These are phyloP conservation scores for Saccharomycopsis olivae DNA, from an alignment of 805 yeast species.

Conservation along the genomic window DNA sequence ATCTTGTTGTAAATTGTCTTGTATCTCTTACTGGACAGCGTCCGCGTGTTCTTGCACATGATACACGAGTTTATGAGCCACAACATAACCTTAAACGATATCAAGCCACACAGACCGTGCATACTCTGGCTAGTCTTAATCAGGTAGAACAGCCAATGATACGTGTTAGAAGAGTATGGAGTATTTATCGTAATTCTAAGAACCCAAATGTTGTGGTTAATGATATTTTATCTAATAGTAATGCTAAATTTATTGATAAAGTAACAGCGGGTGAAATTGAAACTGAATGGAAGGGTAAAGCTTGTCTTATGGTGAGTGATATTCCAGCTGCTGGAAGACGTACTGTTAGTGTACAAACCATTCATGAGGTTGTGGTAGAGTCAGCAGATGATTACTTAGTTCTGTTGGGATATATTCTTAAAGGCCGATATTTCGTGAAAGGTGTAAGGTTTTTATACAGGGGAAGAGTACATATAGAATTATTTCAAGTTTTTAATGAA, in stretches of 20 bases:
- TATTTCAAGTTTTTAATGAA: conserved; percentile 34
- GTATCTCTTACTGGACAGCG: conserved; percentile 17
- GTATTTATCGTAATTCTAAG: conserved; percentile 6
- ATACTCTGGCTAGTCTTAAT: conserved; percentile 12
- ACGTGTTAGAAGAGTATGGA: conserved; percentile 7
- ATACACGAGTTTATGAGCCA: conserved; percentile 11
- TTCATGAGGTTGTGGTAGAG: conserved; percentile 40
- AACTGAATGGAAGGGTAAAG: neutral
- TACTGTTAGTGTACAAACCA: conserved; percentile 53
- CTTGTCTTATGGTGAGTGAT: conserved; percentile 54
- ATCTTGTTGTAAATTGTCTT: conserved; percentile 10
- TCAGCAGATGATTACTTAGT: conserved; percentile 33
- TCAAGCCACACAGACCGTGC: conserved; percentile 8
- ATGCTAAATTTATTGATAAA: conserved; percentile 3
- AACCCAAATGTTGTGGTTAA: conserved; percentile 15
- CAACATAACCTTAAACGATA: conserved; percentile 10
- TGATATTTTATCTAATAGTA: conserved; percentile 11
- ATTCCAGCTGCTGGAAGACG: conserved; percentile 69
- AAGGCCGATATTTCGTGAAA: conserved; percentile 47
- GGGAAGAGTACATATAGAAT: conserved; percentile 44
- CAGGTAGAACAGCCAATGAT: conserved; percentile 13
- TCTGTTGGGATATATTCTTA: conserved; percentile 62
- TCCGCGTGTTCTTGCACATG: conserved; percentile 8
- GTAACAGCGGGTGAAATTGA: neutral
- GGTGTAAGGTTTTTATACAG: conserved; percentile 57